Evolutionary conservation across 106 monocot species (phyloP), one percentile per base, ranked within the genome.

Genomic region (Platanthera guangdongensis): DNA sequence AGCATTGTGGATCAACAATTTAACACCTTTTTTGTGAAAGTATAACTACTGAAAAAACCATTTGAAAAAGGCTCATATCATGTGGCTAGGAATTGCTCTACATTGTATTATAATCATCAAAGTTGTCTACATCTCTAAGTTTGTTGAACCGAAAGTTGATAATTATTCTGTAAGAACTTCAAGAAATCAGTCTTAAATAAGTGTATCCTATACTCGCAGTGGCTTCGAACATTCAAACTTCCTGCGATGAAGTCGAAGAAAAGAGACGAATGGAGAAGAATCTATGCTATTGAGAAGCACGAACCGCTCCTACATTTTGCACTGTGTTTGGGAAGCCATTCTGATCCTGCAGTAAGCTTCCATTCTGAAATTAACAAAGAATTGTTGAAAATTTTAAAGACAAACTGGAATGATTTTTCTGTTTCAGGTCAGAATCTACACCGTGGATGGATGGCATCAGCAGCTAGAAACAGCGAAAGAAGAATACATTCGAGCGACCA

Each of bases 251-350:
- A 90, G 78, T 65, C 78, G 39, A 99, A 88, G 78, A 74, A 75
- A n/a, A 88, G 84, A 68, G 81, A 86, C 57, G 88, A 92, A 67
- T 94, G 88, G 89, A 86, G 80, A 79, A 72, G 50, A 51, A 54
- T 82, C 1, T 84, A 92, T 75, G 78, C 94, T 4, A 84, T 94
- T 21, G 86, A 87, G 47, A 83, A 82, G 15, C 78, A 85, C 5
- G 94, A 99, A 67, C 89, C 94, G 69, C 88, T 94, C 46, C 67
- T 94, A 49, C 86, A 90, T 71, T 99, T 94, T 52, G 88, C 94
- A 45, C 88, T 99, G 57, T 99, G 92, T 85, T 91, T 94, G 6
- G 97, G 97, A 57, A 90, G 86, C 88, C 91, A 94, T 81, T 99
- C 97, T 68, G 97, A 99, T 85, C 97, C 97, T 46, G 92, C 89